These are phyloP conservation scores for Metarhizium guizhouense DNA, from an alignment of 2,329 filamentous ascomycete genomes.

Conservation along the genomic window DNA sequence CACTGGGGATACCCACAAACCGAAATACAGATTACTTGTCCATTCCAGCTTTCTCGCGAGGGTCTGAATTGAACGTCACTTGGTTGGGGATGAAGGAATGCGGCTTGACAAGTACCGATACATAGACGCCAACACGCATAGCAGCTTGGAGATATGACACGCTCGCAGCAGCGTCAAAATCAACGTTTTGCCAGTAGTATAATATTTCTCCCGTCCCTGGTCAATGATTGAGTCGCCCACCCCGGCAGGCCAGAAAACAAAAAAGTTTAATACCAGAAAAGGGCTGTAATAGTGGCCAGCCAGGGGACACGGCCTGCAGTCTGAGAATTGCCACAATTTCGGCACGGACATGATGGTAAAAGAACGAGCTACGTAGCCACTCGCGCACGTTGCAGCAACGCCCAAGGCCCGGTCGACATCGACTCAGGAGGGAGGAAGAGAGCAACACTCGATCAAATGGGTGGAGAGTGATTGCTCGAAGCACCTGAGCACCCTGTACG, in stretches of 20 bases:
- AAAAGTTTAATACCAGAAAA: background rate
- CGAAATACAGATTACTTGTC: background rate
- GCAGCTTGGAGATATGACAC: background rate
- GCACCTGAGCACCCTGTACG: background rate
- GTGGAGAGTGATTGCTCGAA: background rate
- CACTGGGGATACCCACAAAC: background rate
- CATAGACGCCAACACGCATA: no score
- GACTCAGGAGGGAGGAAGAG: background rate
- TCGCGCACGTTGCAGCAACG: background rate
- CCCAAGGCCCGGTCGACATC: background rate
- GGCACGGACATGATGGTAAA: background rate
- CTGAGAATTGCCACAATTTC: background rate
- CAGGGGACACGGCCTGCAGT: background rate
- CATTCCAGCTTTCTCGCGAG: background rate
- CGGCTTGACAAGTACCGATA: background rate
- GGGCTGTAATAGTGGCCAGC: background rate
- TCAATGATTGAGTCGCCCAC: background rate
- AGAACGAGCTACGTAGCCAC: constrained; percentile 3
- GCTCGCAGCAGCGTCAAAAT: background rate
- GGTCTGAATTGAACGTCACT: background rate
- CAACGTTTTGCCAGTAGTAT: background rate
- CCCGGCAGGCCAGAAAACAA: background rate
- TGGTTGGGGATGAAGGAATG: background rate
- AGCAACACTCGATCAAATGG: background rate
- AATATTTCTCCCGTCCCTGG: no score